Evolutionary conservation across 768 basidiomycete genomes (phyloP), one percentile per base, ranked within the genome.

Genomic region (Auricularia sp.): DNA sequence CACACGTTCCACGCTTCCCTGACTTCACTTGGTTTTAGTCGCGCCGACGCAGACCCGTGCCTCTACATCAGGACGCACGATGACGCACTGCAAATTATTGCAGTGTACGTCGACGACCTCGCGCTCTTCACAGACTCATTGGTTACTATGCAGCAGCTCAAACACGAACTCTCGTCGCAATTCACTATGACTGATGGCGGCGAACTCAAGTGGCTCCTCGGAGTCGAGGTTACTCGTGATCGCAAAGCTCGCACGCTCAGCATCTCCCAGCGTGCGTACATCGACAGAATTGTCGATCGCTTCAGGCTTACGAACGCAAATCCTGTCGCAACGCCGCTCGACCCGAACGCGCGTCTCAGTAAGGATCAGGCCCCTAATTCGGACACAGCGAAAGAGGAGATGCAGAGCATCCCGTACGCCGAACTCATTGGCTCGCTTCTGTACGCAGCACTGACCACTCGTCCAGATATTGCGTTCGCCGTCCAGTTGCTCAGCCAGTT

Each of bases 101-200:
- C 72, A 2, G 65, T 76, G 0, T 76, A 71, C 70, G 75, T 74
- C 0, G 73, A 76, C 64, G 72, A 75, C 62, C 59, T 74, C 5
- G 39, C 71, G 2, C 47, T 75, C 18, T 67, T 72, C 39, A 54
- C n/a, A 7, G 18, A 18, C n/a, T 11, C 51, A 8, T 7, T 29
- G 6, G 29, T 11, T 63, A n/a, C 67, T 64, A 63, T 42, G 59
- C n/a, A 18, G 51, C 29, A 47, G 33, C 36, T 64, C 36, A 65
- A 71, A 44, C 12, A 12, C 43, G 65, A 67, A 62, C 58, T 72
- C 16, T 11, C 64, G 16, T 3, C 12, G 18, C 60, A 66, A 3
- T 80, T 74, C 72, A 65, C 65, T 10, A 76, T 79, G 8, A 70
- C 73, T 7, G 76, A 77, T 36, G 70, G 77, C 0, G 77, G 76